These are phyloP conservation scores for Fusarium humuli DNA, from an alignment of 2,329 filamentous ascomycete species.

Conservation along the genomic window DNA sequence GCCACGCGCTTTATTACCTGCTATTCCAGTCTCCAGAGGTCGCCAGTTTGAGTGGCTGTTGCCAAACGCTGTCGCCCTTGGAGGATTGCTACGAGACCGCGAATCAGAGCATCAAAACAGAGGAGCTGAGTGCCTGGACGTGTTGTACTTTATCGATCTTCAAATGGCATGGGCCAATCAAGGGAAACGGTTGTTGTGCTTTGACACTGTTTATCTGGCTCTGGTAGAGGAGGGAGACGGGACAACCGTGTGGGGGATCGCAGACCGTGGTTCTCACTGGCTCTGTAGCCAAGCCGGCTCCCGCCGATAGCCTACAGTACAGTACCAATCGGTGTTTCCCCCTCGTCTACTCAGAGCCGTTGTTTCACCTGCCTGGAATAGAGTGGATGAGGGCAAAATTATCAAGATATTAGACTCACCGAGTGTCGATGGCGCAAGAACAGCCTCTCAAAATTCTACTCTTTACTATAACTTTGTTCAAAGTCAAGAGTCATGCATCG, in stretches of 20 bases:
- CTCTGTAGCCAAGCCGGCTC: constrained; percentile 31
- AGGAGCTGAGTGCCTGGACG: not conserved
- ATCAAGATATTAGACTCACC: not conserved
- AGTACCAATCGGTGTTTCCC: constrained; percentile 16
- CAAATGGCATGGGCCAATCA: constrained; percentile 13
- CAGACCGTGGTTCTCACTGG: constrained; percentile 20
- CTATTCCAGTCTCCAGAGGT: constrained; percentile 26
- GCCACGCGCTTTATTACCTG: constrained; percentile 39
- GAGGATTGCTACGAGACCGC: not conserved
- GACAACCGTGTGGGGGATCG: constrained; percentile 17
- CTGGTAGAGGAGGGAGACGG: not conserved
- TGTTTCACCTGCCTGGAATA: constrained; percentile 8
- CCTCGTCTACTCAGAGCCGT: constrained; percentile 4
- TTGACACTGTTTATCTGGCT: constrained; percentile 10
- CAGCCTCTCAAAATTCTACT: not conserved
- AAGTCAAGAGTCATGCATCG: not conserved
- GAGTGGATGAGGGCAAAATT: not conserved
- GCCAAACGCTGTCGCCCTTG: constrained; percentile 1
- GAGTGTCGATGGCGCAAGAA: not conserved
- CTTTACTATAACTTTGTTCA: not conserved
- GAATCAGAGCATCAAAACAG: constrained; percentile 8
- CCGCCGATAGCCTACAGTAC: constrained; percentile 35
- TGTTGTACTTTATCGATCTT: constrained; percentile 11
- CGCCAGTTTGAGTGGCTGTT: constrained; percentile 14
- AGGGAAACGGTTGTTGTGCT: not conserved